phyloP scores from a whole-genome alignment of 163 green algal genomes.

The Chlorella variabilis region DNA sequence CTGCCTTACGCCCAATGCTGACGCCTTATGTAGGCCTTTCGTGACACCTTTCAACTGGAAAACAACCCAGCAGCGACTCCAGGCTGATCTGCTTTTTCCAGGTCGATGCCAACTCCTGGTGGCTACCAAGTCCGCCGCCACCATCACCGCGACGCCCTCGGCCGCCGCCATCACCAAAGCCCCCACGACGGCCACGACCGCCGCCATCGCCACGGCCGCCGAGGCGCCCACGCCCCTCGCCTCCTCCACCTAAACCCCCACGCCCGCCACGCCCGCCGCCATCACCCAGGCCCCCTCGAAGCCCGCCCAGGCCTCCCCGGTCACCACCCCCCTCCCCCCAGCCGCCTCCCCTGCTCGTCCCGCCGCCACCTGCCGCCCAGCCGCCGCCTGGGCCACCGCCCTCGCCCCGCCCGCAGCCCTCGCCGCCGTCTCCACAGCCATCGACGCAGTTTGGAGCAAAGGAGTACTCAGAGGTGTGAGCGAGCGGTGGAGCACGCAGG shows the following conservation, averaged over 20 bases:
- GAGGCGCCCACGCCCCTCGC: background rate
- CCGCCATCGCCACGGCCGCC: background rate
- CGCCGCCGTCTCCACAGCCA: background rate
- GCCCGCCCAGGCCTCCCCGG: no score
- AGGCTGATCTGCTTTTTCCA: background rate
- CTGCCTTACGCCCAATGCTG: background rate
- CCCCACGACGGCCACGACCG: background rate
- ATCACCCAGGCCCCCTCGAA: no score
- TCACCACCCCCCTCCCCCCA: background rate
- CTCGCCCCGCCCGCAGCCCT: background rate
- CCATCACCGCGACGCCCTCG: background rate
- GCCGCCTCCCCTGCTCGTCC: background rate
- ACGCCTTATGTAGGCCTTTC: no score
- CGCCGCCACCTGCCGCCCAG: background rate
- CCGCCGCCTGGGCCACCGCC: background rate
- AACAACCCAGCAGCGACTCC: background rate
- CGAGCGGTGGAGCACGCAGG: no score
- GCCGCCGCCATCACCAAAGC: background rate
- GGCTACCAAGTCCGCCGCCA: background rate
- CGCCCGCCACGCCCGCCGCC: background rate
- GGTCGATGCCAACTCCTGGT: background rate
- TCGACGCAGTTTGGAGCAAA: background rate
- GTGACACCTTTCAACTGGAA: no score
- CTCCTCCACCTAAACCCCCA: background rate
- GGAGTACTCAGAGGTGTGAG: background rate